phyloP scores from a whole-genome alignment of 768 basidiomycete species.

The Termitomyces sp. region DNA sequence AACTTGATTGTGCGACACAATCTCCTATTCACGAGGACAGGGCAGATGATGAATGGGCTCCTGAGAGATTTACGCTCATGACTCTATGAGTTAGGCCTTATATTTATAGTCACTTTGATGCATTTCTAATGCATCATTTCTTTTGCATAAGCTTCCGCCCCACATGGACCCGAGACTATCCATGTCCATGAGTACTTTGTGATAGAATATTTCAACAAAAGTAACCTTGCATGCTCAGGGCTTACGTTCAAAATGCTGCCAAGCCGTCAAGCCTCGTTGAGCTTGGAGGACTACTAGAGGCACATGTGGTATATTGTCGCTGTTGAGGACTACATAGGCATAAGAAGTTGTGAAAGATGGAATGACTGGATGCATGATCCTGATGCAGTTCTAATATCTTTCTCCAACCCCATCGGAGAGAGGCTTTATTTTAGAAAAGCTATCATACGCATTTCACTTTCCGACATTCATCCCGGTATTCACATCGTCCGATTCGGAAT shows the following conservation, averaged over 20 bases:
- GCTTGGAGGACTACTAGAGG: not conserved
- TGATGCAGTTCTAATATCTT: too few species aligned
- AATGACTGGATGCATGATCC: too few species aligned
- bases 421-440: too few species aligned
- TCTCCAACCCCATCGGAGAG: too few species aligned
- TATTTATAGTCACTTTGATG: not conserved
- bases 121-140: not conserved
- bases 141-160: not conserved
- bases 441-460: too few species aligned
- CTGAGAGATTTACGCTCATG: constrained; percentile 3
- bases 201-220: not conserved
- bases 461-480: not conserved
- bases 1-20: too few species aligned
- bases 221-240: not conserved
- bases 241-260: constrained; percentile 1
- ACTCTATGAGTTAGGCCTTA: not conserved
- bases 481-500: not conserved
- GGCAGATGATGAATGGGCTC: not conserved
- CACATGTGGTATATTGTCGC: too few species aligned
- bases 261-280: not conserved
- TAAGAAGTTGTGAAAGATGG: too few species aligned
- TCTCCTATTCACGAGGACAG: not conserved
- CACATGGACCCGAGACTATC: constrained; percentile 8
- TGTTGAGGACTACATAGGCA: too few species aligned
- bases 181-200: too few species aligned